Conservation (phyloP, 2,329 filamentous ascomycete species). For the Coniochaeta prunicola region DNA sequence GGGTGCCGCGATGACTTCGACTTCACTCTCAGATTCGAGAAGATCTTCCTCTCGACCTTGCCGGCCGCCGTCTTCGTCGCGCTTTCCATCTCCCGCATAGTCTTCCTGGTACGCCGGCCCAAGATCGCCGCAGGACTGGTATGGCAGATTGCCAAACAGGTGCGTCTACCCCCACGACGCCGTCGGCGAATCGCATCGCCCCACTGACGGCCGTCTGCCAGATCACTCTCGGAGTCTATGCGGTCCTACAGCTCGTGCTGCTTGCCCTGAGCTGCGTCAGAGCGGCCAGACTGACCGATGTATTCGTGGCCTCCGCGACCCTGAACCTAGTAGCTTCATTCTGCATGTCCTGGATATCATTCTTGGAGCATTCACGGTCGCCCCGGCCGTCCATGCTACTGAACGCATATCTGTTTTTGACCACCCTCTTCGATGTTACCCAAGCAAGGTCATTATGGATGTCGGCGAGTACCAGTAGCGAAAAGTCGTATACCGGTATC, state of each 20-base stretch:
- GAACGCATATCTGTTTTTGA: constrained; percentile 30
- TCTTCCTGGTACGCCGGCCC: constrained; percentile 21
- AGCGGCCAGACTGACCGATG: constrained; percentile 8
- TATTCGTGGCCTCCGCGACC: constrained; percentile 14
- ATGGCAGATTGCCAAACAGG: constrained; percentile 25
- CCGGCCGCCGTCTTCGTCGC: constrained; percentile 32
- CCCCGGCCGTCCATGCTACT: constrained; percentile 35
- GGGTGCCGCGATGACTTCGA: constrained; percentile 42
- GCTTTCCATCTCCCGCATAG: constrained; percentile 23
- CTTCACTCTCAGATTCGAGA: constrained; percentile 42
- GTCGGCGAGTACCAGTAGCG: constrained; percentile 3
- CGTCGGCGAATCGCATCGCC: not conserved
- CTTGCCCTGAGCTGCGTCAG: constrained; percentile 21
- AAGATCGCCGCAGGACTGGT: constrained; percentile 20
- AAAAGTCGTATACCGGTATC: constrained; percentile 20
- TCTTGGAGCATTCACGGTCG: constrained; percentile 22
- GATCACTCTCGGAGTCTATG: constrained; percentile 17
- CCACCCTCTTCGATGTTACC: constrained; percentile 34
- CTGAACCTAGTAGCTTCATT: constrained; percentile 17
- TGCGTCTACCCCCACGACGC: constrained; percentile 8
- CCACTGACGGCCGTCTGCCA: constrained; percentile 5
- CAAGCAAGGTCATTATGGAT: constrained; percentile 36
- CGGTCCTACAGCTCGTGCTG: constrained; percentile 21
- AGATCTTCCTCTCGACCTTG: constrained; percentile 35
- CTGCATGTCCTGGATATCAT: constrained; percentile 22